These are phyloP conservation scores for Torulaspora microellipsoides DNA, from an alignment of 805 yeast genomes.

Conservation along the genomic window DNA sequence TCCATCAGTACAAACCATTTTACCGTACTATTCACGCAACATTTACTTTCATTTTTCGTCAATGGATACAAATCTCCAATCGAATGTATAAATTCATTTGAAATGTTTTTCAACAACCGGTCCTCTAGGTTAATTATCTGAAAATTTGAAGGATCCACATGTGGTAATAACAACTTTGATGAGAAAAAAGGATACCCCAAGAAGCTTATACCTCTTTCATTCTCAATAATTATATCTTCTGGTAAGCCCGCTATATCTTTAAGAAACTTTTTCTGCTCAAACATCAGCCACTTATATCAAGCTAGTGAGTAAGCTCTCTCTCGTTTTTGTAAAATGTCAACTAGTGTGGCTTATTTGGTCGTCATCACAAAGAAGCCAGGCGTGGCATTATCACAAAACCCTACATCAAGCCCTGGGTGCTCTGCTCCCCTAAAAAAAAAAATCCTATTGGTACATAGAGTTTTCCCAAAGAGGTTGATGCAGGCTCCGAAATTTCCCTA, in stretches of 20 bases:
- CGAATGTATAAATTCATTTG: constrained; percentile 13
- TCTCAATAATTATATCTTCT: constrained; percentile 46
- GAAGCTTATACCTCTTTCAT: constrained; percentile 50
- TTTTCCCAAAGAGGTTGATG: no score
- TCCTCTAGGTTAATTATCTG: constrained; percentile 14
- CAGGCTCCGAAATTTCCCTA: no score
- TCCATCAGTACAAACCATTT: constrained; percentile 72
- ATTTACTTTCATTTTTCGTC: constrained; percentile 3
- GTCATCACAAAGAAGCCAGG: no score
- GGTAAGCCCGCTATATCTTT: constrained; percentile 9
- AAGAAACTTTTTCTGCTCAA: not conserved
- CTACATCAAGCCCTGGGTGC: no score
- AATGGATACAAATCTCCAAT: constrained; percentile 23
- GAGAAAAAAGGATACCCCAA: constrained; percentile 52
- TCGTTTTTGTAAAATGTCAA: no score
- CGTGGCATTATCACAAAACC: no score
- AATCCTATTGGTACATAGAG: no score
- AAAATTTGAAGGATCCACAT: constrained; percentile 44
- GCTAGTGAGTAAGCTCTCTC: no score
- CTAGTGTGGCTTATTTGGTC: no score
- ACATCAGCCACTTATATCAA: no score
- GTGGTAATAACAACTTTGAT: constrained; percentile 42
- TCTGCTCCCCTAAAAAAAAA: no score
- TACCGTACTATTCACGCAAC: constrained; percentile 32
- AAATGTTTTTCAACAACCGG: constrained; percentile 11